Base-by-base conservation (phyloP, 129 eudicot genomes). In the Dittrichia graveolens region DNA sequence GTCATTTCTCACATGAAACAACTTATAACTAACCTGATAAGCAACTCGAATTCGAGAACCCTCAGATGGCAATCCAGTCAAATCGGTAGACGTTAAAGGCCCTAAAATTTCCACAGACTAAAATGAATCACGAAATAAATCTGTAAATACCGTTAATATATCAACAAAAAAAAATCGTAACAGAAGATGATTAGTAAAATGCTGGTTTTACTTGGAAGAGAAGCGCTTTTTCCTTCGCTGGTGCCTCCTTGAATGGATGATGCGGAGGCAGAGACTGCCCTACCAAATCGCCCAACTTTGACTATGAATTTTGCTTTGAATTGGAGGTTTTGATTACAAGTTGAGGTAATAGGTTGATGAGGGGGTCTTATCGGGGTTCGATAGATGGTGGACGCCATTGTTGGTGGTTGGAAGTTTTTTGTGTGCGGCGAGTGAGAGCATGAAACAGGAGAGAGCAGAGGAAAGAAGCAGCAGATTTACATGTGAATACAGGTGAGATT, bases 1-100 rank as follows among this genome's bases (percentile, higher is more conserved):
- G 31, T 2, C 31, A 0, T 24, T 24, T 24, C 31, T 24, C 31
- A 24, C 37, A 47, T 46, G 8, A 73, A 55, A 61, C 45, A n/a
- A 24, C 7, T 24, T 4, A 7, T 6, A 38, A 6, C 13, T 8
- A 65, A 58, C 98, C 98, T 92, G 96, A 56, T 92, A 92, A 18
- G 98, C 98, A 57, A 92, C 98, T 8, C 98, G 94, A 71, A 92
- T 83, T 63, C 88, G 84, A 73, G 98, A 79, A n/a, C 96, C 95
- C 82, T 62, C 89, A 43, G 66, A 80, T 6, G 71, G 78, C 70
- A 69, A 65, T 79, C 65, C 74, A 66, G 88, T 81, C 57, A 83
- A 57, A 56, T 83, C 82, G 4, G 79, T 85, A 47, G 96, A 80
- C 4, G 97, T 82, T 67, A 92, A 77, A 60, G 97, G 97, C 81